Evolutionary conservation across 495 filamentous ascomycete genomes (phyloP), one percentile per base, ranked within the genome.

Genomic region (Talaromyces proteolyticus): DNA sequence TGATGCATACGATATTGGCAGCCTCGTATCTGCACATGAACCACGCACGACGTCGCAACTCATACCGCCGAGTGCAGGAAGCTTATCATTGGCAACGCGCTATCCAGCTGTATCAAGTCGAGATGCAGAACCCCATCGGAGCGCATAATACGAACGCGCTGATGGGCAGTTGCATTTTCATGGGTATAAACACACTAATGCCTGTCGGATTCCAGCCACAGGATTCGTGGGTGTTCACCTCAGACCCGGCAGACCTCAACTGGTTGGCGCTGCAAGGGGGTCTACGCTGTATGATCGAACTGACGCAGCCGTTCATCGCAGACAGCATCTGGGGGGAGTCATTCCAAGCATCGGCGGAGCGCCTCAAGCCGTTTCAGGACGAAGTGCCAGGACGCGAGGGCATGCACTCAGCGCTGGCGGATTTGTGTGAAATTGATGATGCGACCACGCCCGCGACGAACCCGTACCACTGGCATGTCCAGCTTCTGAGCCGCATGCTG

Each of bases 1-100:
- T 76, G 16, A 74, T 77, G 72, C 75, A 78, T 50, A 59, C 64
- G 36, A 58, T 74, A 18, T 61, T 76, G 45, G 70, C 62, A 3
- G 57, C 63, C 19, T 61, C 73, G 48, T 62, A 64, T 17, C 60
- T 65, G 21, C 70, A 76, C 47, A 61, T 75, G 42, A 63, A 68
- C 48, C 59, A 59, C 39, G 49, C 63, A 12, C 52, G 62, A 47
- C 59, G 57, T 3, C 56, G 59, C 22, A 60, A 62, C 19, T 57
- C 37, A 22, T 42, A 48, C 17, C 68, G 68, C 49, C 57, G 64
- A n/a, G 12, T 65, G 4, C 57, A 62, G 19, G 74, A 75, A 53
- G 58, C 66, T 11, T 65, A 66, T 49, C 73, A 76, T 53, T 75
- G 66, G 64, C 68, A 68, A 52, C 61, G 64, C 41, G 59, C 66